Evolutionary conservation across 768 basidiomycete species (phyloP).

Genomic region (Trametes gibbosa): DNA sequence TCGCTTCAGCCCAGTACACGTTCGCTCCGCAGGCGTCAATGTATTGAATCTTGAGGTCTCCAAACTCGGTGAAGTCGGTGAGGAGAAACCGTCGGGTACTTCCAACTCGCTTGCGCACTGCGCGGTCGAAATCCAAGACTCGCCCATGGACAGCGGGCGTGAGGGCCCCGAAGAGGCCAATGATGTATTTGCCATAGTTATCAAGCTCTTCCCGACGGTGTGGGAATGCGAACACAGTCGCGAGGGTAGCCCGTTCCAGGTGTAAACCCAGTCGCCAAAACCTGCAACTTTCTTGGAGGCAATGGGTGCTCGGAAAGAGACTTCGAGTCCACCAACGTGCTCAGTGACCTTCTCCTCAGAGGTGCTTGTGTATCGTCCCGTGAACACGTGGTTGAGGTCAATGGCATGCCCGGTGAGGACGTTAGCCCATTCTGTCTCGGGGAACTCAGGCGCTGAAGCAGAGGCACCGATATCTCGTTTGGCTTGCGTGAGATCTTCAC

Average conservation of each 20-base stretch:
- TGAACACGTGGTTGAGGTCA: constrained; percentile 31
- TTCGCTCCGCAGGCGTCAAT: no score
- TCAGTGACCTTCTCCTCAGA: constrained; percentile 12
- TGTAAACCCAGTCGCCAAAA: constrained; percentile 25
- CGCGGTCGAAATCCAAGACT: constrained; percentile 34
- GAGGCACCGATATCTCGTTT: neutral
- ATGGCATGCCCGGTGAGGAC: constrained; percentile 27
- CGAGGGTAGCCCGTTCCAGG: constrained; percentile 21
- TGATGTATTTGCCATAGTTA: constrained; percentile 29
- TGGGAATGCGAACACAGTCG: constrained; percentile 28
- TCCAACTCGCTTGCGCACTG: constrained; percentile 26
- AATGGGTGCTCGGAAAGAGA: constrained; percentile 12
- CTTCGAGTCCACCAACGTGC: constrained; percentile 19
- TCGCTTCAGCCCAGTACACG: neutral
- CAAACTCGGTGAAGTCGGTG: constrained; percentile 22
- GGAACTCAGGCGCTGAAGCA: constrained; percentile 23
- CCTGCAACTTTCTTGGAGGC: constrained; percentile 20
- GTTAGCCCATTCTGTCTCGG: constrained; percentile 26
- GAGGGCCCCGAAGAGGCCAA: constrained; percentile 22
- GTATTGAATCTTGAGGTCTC: constrained; percentile 3
- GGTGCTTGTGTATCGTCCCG: constrained; percentile 15
- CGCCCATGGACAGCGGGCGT: constrained; percentile 6
- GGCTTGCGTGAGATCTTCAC: no score
- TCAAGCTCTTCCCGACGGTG: constrained; percentile 27
- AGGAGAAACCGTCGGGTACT: constrained; percentile 19